Conservation (phyloP, 352 stramenopile species). For the Globisporangium nodosum region DNA sequence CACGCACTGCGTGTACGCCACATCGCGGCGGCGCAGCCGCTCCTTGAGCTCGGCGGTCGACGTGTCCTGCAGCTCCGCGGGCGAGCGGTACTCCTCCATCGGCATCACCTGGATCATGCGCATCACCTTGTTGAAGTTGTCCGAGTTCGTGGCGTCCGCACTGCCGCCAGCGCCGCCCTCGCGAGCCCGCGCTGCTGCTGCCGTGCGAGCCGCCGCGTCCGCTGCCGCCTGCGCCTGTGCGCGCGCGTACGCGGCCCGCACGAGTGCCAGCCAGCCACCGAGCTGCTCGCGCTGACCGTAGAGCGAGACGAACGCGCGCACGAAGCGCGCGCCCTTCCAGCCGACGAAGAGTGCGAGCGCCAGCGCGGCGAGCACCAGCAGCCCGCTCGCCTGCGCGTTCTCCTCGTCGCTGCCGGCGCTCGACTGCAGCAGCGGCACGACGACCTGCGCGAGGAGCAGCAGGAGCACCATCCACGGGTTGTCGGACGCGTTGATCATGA, state of each 20-base stretch:
- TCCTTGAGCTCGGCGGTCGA: conserved; percentile 71
- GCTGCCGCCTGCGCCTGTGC: conserved; percentile 22
- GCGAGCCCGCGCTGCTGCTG: conserved; percentile 32
- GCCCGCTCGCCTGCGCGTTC: conserved; percentile 39
- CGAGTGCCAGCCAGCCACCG: conserved; percentile 41
- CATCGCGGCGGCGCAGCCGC: conserved; percentile 58
- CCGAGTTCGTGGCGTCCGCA: conserved; percentile 21
- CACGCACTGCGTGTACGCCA: conserved; percentile 53
- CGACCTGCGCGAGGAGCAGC: conserved; percentile 71
- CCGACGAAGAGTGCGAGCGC: conserved; percentile 47
- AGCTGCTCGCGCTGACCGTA: conserved; percentile 13
- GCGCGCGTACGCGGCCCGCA: conserved; percentile 48
- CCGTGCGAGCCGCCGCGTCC: conserved; percentile 22
- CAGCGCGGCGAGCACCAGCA: conserved; percentile 53
- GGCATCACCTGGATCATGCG: conserved; percentile 79
- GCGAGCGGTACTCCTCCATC: conserved; percentile 70
- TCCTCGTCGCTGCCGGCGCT: conserved; percentile 47
- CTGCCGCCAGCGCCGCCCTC: conserved; percentile 8
- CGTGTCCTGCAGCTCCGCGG: conserved; percentile 42
- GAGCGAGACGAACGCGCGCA: conserved; percentile 42
- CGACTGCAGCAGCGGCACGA: conserved; percentile 71
- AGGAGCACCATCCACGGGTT: conserved; percentile 79
- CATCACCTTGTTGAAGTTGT: conserved; percentile 68
- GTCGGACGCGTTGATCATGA: conserved; percentile 72
- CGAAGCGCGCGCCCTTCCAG: conserved; percentile 52